Base-by-base conservation (phyloP, 2,329 filamentous ascomycete species). In the Paraphoma sp. region DNA sequence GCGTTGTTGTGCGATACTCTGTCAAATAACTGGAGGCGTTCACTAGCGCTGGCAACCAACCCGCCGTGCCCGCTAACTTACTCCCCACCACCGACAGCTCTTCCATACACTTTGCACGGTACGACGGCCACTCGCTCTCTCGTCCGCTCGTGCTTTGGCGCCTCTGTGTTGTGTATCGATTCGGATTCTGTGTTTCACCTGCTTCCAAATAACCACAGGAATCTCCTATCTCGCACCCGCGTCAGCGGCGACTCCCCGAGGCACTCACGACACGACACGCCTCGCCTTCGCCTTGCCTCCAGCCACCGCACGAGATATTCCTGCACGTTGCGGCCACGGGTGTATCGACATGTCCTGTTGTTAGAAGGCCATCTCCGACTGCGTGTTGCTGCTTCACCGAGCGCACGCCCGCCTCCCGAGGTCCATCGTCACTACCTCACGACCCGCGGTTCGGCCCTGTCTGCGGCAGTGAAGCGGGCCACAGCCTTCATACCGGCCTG, bases 341-440 rank as follows among this genome's bases (percentile, higher is more conserved):
- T 14, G 46, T 55, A 47, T 36, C 54, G 57, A 61, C 49, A 65
- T 65, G 62, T 38, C 54, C 43, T 40, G 51, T 30, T 56, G 45
- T 36, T 54, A 59, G 49, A 38, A 47, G 31, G 17, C 16, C 18
- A 18, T 40, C 36, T 47, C 42, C 43, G 31, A 48, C 18, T 46
- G 47, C 49, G 53, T 55, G 50, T 57, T 51, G 46, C 42, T 47
- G 54, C 45, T 56, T 51, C 38, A 40, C 50, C 33, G 46, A 53
- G 52, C 51, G 56, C 49, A 58, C 57, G 60, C 59, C 49, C 42
- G 53, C 48, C 48, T 40, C 33, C 52, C 48, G 56, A 53, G 49
- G 55, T 54, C 30, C 48, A 49, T 49, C 45, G 16, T 56, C 60
- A 58, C 53, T 41, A 53, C 49, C 38, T 46, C 51, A 48, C 59